A percentile compares a stretch with the other conserved stretches of the same genome.
Evolutionary conservation across 129 eudicot genomes (phyloP).

Genomic region (Chrysanthemum makinoi): DNA sequence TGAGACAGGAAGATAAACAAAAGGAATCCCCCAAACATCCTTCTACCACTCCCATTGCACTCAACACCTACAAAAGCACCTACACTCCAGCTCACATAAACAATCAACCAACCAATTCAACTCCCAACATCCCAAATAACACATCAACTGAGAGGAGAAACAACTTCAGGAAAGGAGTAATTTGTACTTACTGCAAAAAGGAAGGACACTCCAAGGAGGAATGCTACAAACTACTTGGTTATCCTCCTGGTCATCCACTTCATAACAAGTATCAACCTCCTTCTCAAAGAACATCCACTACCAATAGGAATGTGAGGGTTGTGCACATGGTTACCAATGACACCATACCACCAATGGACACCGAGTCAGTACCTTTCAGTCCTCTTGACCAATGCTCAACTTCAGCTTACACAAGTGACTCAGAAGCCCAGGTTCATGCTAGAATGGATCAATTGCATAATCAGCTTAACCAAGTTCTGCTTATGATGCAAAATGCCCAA

Average conservation of each 20-base stretch:
- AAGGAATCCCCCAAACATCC: neutral
- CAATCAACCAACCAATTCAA: no score
- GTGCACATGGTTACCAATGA: no score
- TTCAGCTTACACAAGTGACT: neutral
- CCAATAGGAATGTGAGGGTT: no score
- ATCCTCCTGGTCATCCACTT: no score
- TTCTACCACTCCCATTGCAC: neutral
- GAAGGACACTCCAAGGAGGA: neutral
- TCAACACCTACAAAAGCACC: no score
- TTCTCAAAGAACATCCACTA: neutral
- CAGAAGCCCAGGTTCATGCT: neutral
- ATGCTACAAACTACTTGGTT: neutral
- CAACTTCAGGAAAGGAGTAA: neutral
- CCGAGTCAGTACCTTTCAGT: neutral
- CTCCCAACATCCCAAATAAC: neutral
- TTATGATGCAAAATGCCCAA: neutral
- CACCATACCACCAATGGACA: no score
- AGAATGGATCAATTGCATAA: neutral
- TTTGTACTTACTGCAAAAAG: neutral
- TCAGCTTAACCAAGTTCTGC: neutral
- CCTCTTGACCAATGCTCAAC: neutral
- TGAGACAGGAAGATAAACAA: neutral
- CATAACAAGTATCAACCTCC: neutral
- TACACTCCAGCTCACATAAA: no score
- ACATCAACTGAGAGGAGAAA: neutral